Base-by-base conservation (phyloP, 2,329 filamentous ascomycete species). In the Neoascochyta sp. region DNA sequence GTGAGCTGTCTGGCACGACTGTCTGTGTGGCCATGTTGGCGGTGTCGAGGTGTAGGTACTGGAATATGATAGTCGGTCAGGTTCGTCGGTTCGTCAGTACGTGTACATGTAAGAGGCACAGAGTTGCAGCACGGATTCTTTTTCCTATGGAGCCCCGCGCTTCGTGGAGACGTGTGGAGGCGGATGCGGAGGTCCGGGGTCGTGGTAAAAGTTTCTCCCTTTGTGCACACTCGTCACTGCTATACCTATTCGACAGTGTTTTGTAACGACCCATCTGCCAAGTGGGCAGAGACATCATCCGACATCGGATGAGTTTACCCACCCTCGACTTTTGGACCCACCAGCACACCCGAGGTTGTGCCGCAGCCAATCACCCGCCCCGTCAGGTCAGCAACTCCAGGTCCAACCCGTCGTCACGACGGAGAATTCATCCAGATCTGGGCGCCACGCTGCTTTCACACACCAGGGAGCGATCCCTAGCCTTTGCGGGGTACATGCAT, bases 281-380 rank as follows among this genome's bases (percentile, higher is more conserved):
- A 33, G 25, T 30, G 30, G 30, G 34, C 10, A 39, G 27, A 34
- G 18, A 34, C 27, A 28, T 39, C 36, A 28, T 34, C 36, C 36
- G 36, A 39, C 24, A 39, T 39, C 36, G 36, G 36, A 18, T 26
- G 24, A 12, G 9, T 39, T 34, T 34, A 34, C 30, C 31, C 31
- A 39, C 27, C 14, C 4, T 22, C 7, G 24, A 21, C 24, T 24
- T 27, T 16, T 31, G 22, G 34, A 33, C 34, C 33, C 23, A 29
- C 10, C 3, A 3, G 9, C 13, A 3, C 5, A 3, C 13, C 29
- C 29, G 34, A 33, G 5, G 16, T 14, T 5, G 13, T 4, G n/a
- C 34, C 29, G 29, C 14, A 26, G 26, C 34, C 13, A 37, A 37
- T 37, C 12, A 27, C 4, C 9, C 22, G 5, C 9, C 27, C 7